Base-by-base conservation (phyloP, 1,284 basidiomycete species). In the Pseudozyma tsukubaensis region DNA sequence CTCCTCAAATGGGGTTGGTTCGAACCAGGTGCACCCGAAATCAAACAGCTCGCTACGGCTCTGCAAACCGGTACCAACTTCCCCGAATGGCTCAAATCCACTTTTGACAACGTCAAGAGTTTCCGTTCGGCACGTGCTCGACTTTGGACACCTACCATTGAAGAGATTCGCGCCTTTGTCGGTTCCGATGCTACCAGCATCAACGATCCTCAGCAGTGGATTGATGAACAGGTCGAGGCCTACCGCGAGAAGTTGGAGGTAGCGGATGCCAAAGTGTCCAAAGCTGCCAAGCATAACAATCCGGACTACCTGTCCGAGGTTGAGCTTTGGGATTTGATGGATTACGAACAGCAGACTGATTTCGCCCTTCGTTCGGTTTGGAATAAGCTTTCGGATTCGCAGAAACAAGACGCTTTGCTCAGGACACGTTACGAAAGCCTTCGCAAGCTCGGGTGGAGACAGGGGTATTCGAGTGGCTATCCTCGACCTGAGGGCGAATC, bases 401-500 rank as follows among this genome's bases (percentile, higher is more conserved):
- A 69, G 55, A 58, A 70, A 29, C 50, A 51, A 8, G 60, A 36
- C 2, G 76, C 74, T 14, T 37, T 78, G n/a, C 52, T 73, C 10
- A 64, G 72, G 6, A 58, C 55, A 9, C 44, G 72, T 9, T 80
- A 64, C 63, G 74, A 76, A 14, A 72, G 75, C 57, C 66, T 76
- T 32, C 69, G 81, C 24, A 76, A 72, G 39, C 63, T 84, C 1
- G 83, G 83, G 10, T 84, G 83, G 83, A 67, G 83, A 40, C 64
- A 72, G 11, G 83, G 83, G 39, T 84, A 72, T 53, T 79, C 81
- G 24, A 72, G 80, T 1, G 83, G 81, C 40, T 83, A 72, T 55
- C 83, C 83, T 10, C 58, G 58, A 19, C 65, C 67, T 24, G 50
- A 40, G 8, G 49, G 39, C 29, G 55, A 71, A 39, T 49, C 44